phyloP scores from a whole-genome alignment of 306 rosid genomes.

The Acacia crassicarpa region DNA sequence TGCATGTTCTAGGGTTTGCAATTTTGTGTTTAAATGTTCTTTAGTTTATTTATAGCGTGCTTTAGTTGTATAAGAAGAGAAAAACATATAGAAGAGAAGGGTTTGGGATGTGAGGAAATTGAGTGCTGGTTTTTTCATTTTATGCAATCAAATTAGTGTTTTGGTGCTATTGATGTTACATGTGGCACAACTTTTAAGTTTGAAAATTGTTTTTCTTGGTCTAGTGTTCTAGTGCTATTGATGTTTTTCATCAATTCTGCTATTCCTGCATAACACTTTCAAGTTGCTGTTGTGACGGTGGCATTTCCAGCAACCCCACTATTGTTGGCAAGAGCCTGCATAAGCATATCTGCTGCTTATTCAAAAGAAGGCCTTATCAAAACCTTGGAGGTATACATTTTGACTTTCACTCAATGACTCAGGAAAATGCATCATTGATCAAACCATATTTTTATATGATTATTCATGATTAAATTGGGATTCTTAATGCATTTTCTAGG shows the following conservation, averaged over 20 bases:
- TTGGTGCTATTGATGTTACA: not conserved
- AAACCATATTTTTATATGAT: too few species aligned
- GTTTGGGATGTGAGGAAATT: not conserved
- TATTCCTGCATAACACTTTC: constrained; percentile 16
- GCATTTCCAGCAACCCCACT: constrained; percentile 88
- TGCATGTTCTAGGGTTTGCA: constrained; percentile 75
- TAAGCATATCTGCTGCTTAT: constrained; percentile 83
- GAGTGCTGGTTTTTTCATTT: not conserved
- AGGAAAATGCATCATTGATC: not conserved
- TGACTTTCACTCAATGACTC: not conserved
- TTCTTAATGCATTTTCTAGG: too few species aligned
- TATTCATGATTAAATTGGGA: too few species aligned
- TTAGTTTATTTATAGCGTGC: not conserved
- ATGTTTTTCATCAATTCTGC: not conserved
- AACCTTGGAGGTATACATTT: constrained; percentile 61
- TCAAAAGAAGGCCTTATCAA: constrained; percentile 69
- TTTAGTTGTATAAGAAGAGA: not conserved
- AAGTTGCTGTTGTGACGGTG: constrained; percentile 84
- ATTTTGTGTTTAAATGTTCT: not conserved
- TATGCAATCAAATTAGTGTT: not conserved
- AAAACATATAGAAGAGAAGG: constrained; percentile 1
- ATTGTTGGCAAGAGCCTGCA: constrained; percentile 77
- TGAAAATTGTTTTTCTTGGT: not conserved
- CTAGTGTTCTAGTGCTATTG: not conserved
- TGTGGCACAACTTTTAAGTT: not conserved